Evolutionary conservation across 2,329 filamentous ascomycete genomes (phyloP).

Genomic region (Thelonectria olida): DNA sequence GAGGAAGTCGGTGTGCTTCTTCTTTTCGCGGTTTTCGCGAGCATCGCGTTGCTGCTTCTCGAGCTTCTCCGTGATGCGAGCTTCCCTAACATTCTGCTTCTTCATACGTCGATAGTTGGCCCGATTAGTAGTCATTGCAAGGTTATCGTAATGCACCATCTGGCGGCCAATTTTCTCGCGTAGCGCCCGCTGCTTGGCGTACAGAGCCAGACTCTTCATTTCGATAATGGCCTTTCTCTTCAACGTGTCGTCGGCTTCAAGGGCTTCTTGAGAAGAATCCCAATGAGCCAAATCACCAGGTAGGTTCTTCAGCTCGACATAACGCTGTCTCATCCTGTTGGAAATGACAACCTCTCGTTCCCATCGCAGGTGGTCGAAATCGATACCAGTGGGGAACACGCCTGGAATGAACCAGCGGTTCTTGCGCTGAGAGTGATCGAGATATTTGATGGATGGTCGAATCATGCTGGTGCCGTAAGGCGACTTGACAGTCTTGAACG

Average conservation of each 20-base stretch:
- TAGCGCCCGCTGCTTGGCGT: conserved; percentile 86
- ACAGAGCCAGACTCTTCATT: conserved; percentile 89
- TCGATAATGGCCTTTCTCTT: conserved; percentile 94
- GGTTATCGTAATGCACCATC: conserved; percentile 95
- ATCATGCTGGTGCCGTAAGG: conserved; percentile 70
- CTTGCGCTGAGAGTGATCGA: conserved; percentile 78
- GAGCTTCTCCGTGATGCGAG: conserved; percentile 96
- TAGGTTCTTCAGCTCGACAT: conserved; percentile 82
- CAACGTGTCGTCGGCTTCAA: conserved; percentile 79
- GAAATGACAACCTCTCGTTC: conserved; percentile 90
- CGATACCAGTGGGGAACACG: conserved; percentile 87
- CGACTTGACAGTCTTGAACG: conserved; percentile 78
- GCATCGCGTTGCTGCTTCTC: conserved; percentile 99
- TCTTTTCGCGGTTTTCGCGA: conserved; percentile 95
- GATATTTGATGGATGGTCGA: conserved; percentile 74
- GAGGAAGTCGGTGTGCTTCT: conserved; percentile 94
- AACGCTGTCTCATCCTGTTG: conserved; percentile 87
- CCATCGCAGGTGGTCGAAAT: conserved; percentile 84
- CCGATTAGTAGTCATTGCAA: conserved; percentile 96
- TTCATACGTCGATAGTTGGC: conserved; percentile 92
- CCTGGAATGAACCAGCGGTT: conserved; percentile 85
- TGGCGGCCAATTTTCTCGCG: conserved; percentile 88
- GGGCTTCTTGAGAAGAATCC: conserved; percentile 77
- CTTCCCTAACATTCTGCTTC: conserved; percentile 95
- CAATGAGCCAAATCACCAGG: conserved; percentile 88